Evolutionary conservation across 192 early-diverging fungal genomes (phyloP), one percentile per base, ranked within the genome.

Genomic region (Podila clonocystis): DNA sequence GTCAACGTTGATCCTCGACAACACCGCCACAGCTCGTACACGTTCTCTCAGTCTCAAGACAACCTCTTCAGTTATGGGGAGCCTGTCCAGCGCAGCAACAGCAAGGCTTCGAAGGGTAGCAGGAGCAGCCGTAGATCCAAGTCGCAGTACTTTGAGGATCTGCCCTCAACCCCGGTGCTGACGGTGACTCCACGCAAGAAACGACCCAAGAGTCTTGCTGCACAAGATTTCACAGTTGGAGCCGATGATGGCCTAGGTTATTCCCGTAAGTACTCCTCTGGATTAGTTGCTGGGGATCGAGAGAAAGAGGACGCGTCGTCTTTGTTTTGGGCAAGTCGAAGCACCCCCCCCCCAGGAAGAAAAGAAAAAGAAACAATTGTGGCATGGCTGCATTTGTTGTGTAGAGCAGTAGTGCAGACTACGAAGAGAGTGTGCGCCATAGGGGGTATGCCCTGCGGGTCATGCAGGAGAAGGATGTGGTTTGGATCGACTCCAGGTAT

Each of bases 141-240:
- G 52, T 73, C 71, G 30, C 68, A 71, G 59, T 71, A 71, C 29
- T 71, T 71, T 33, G 67, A 69, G 45, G 74, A 69, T 67, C 13
- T 65, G n/a, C 64, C 65, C 19, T 64, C 58, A 3, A 61, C 66
- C 11, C 24, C 38, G 26, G 58, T 33, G 28, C 26, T 41, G 26
- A 72, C 70, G 15, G 59, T 45, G 15, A 60, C 60, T 19, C 38
- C 65, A 9, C 65, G 58, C 22, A 48, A 50, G 26, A 57, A 50
- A 30, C 60, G 77, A 13, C 77, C 77, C 31, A 80, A 80, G 36
- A 80, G 77, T 41, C 65, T 80, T 31, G 61, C 77, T 4, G 77
- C 77, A 9, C 71, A 80, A 65, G 67, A 80, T 36, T 68, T 68
- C 29, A 34, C 17, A 4, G 65, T 68, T 38, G 58, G 60, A 12